phyloP scores from a whole-genome alignment of 2,329 filamentous ascomycete species.

The Cladophialophora psammophila region DNA sequence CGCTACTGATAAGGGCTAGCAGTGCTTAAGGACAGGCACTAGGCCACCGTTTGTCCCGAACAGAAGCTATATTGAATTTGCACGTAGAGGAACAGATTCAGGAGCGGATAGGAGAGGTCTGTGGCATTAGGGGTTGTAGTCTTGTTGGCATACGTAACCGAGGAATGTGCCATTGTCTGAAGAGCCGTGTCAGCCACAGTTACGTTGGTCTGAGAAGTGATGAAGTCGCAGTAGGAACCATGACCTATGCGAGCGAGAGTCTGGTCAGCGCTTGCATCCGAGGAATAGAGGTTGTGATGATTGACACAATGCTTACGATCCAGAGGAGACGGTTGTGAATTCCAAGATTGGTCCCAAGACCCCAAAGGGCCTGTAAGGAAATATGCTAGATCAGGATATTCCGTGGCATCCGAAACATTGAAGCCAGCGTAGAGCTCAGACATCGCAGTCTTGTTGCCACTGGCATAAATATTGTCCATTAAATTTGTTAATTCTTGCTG shows the following conservation, averaged over 20 bases:
- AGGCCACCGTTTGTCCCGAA: background rate
- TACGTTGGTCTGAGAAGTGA: slow-evolving; percentile 4
- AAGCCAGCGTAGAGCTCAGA: slow-evolving; percentile 56
- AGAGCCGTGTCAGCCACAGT: background rate
- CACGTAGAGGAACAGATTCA: slow-evolving; percentile 15
- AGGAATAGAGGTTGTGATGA: background rate
- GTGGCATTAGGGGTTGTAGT: slow-evolving; percentile 12
- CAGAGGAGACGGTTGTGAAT: slow-evolving; percentile 38
- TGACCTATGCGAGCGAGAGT: background rate
- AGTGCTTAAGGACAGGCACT: background rate
- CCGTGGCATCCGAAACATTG: slow-evolving; percentile 46
- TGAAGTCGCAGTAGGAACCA: slow-evolving; percentile 17
- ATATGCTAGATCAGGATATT: slow-evolving; percentile 48
- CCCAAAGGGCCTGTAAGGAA: slow-evolving; percentile 54
- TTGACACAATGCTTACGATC: background rate
- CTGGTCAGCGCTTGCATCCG: background rate
- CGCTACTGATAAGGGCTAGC: background rate
- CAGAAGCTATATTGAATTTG: slow-evolving; percentile 6
- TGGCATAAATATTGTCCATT: slow-evolving; percentile 62
- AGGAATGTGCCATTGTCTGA: background rate
- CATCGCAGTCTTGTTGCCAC: slow-evolving; percentile 52
- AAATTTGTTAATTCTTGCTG: slow-evolving; percentile 68
- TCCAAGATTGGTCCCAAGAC: slow-evolving; percentile 60
- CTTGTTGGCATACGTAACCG: slow-evolving; percentile 14
- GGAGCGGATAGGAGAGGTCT: slow-evolving; percentile 8